Conservation (phyloP, 257 asterid genomes). For the Plantago elongata region DNA sequence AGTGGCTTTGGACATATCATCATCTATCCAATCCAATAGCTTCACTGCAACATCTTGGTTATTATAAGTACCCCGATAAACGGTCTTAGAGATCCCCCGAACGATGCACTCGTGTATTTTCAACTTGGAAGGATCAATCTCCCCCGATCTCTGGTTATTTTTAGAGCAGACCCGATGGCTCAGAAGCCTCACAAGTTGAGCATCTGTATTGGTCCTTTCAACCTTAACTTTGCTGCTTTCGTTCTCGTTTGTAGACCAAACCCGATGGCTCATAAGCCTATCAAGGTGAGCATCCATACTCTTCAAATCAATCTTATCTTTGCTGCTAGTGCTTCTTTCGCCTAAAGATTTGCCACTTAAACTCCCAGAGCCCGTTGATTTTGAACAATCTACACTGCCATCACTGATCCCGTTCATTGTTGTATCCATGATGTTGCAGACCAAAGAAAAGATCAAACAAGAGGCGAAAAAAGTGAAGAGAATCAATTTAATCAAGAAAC, state of each 20-base stretch:
- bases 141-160: conserved; percentile 52
- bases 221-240: too few species aligned
- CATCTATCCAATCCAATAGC: conserved; percentile 90
- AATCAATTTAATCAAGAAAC: neutral
- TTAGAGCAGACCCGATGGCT: conserved; percentile 75
- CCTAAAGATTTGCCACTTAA: conserved; percentile 27
- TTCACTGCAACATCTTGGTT: conserved; percentile 93
- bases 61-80: conserved; percentile 79
- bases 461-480: conserved; percentile 1
- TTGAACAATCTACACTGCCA: conserved; percentile 21
- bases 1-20: conserved; percentile 68
- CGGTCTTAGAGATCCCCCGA: conserved; percentile 89
- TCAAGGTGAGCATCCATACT: conserved; percentile 86
- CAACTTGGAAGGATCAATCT: conserved; percentile 75
- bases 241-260: conserved; percentile 48
- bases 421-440: conserved; percentile 42
- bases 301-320: conserved; percentile 80
- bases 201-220: too few species aligned
- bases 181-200: conserved; percentile 86
- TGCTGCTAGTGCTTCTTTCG: conserved; percentile 50
- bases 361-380: conserved; percentile 41
- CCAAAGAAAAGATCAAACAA: conserved; percentile 13
- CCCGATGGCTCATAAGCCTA: conserved; percentile 71
- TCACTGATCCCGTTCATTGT: conserved; percentile 32
- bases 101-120: conserved; percentile 83